A percentile compares a stretch with the other conserved stretches of the same genome.
Evolutionary conservation across 2,329 filamentous ascomycete species (phyloP).

Genomic region (Curvularia eragrostidis): DNA sequence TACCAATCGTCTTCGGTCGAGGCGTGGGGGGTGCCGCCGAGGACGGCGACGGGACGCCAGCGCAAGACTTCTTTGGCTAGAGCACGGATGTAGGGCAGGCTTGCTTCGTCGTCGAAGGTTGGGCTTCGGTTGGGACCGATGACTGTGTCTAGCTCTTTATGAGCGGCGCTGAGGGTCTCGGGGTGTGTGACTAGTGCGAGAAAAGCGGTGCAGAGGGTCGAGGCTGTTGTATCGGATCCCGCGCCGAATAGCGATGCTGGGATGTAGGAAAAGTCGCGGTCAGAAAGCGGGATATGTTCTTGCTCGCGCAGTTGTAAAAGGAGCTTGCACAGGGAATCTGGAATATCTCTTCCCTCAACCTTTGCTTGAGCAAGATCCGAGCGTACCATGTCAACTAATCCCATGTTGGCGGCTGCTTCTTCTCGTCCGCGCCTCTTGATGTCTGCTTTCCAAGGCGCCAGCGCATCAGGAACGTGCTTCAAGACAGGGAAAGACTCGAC

Average conservation of each 20-base stretch:
- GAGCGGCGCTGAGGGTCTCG: conserved; percentile 52
- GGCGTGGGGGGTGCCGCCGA: conserved; percentile 57
- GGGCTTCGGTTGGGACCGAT: conserved; percentile 43
- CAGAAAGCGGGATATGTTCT: conserved; percentile 51
- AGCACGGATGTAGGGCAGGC: conserved; percentile 50
- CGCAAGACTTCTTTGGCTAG: conserved; percentile 48
- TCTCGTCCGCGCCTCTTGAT: conserved; percentile 49
- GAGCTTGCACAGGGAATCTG: conserved; percentile 55
- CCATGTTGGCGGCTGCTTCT: conserved; percentile 53
- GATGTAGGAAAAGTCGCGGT: conserved; percentile 54
- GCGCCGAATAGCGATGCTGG: conserved; percentile 57
- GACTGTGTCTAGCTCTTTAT: conserved; percentile 51
- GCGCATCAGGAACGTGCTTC: conserved; percentile 53
- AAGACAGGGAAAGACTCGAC: conserved; percentile 56
- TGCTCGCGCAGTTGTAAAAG: conserved; percentile 52
- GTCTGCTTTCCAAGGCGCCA: conserved; percentile 59
- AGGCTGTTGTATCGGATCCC: conserved; percentile 60
- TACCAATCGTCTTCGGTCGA: conserved; percentile 58
- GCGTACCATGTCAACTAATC: conserved; percentile 51
- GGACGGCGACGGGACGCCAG: conserved; percentile 51
- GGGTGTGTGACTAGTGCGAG: conserved; percentile 58
- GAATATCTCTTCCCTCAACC: conserved; percentile 42
- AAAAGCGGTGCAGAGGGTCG: conserved; percentile 58
- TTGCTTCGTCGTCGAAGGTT: conserved; percentile 47
- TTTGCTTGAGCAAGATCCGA: conserved; percentile 49